Evolutionary conservation across 805 yeast species (phyloP).

Genomic region (Kazachstania kunashirensis): DNA sequence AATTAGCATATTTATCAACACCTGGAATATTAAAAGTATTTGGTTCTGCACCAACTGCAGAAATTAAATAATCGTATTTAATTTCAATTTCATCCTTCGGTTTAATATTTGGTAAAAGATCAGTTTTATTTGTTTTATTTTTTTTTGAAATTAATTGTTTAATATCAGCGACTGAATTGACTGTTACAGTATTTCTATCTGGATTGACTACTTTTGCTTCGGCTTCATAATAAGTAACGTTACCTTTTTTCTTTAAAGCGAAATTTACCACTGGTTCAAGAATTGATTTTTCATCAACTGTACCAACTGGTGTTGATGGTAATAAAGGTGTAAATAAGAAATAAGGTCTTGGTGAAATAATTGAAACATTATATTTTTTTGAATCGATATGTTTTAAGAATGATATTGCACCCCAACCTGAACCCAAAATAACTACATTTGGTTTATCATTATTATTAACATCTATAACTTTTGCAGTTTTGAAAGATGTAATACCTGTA

Average conservation of each 20-base stretch:
- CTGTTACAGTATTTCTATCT: constrained; percentile 53
- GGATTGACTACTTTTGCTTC: constrained; percentile 83
- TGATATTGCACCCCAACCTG: constrained; percentile 94
- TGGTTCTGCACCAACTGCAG: constrained; percentile 91
- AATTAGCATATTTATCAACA: constrained; percentile 72
- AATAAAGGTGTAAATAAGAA: constrained; percentile 87
- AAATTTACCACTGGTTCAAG: constrained; percentile 88
- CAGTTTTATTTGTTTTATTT: constrained; percentile 12
- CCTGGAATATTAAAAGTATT: constrained; percentile 93
- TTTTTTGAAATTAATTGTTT: constrained; percentile 14
- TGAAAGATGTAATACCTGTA: constrained; percentile 33
- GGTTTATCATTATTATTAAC: constrained; percentile 29
- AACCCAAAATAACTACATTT: constrained; percentile 57
- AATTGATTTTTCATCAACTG: constrained; percentile 80
- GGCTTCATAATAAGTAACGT: constrained; percentile 78
- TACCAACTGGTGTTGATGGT: constrained; percentile 91
- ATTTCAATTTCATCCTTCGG: constrained; percentile 36
- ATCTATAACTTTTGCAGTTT: constrained; percentile 32
- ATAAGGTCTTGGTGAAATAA: constrained; percentile 88
- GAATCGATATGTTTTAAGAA: constrained; percentile 78
- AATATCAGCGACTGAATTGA: constrained; percentile 37
- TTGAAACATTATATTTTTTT: constrained; percentile 75
- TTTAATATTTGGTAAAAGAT: constrained; percentile 26
- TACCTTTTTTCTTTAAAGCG: constrained; percentile 70
- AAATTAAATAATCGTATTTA: constrained; percentile 73